Evolutionary conservation across 345 rosid species (phyloP).

Genomic region (Gossypium longicalyx): DNA sequence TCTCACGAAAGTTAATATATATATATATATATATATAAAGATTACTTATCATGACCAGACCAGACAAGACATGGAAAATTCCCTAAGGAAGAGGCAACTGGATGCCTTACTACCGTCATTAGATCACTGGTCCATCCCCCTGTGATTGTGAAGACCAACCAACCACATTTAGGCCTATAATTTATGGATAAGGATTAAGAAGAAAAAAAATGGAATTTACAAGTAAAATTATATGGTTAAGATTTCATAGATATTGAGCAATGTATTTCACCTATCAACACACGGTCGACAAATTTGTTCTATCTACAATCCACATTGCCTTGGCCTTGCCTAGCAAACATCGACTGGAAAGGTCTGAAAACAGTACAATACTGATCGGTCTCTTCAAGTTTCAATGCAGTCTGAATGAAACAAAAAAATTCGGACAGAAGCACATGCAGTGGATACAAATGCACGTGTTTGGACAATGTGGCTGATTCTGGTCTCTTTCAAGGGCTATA

Average conservation of each 20-base stretch:
- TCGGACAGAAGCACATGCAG: slow-evolving; percentile 9
- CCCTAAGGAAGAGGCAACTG: not conserved
- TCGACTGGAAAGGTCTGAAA: not conserved
- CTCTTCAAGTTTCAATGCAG: not conserved
- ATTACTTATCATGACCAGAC: not conserved
- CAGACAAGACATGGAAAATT: not conserved
- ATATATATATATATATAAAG: too few species aligned
- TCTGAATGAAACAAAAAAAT: not conserved
- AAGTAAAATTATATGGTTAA: not conserved
- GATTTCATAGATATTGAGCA: not conserved
- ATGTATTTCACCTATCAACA: not conserved
- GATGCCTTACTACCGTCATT: not conserved
- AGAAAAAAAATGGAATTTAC: not conserved
- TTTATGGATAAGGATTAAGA: slow-evolving; percentile 5
- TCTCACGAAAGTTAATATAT: too few species aligned
- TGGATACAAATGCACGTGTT: not conserved
- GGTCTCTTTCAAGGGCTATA: not conserved
- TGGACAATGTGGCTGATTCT: not conserved
- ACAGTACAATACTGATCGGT: not conserved
- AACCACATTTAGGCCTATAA: not conserved
- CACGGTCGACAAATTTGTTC: not conserved
- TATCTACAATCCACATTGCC: not conserved
- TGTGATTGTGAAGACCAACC: not conserved
- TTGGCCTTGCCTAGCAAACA: slow-evolving; percentile 1
- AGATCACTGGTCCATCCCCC: not conserved